phyloP scores from a whole-genome alignment of 2,329 filamentous ascomycete species.

The Botrytis medusae region DNA sequence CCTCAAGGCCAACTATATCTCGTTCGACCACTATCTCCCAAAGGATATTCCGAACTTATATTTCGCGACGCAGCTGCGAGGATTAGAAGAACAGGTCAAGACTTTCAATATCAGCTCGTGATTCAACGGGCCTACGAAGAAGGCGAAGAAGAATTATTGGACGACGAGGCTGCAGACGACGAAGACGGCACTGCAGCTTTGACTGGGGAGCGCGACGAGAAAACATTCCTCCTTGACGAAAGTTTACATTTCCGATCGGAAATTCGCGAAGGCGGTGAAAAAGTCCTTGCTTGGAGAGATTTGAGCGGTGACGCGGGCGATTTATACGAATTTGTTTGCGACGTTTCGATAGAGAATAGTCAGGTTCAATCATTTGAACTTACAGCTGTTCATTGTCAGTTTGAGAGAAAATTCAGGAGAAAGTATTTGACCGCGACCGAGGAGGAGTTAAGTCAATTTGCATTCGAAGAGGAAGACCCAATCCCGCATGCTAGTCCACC shows the following conservation, averaged over 20 bases:
- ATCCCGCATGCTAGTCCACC: conserved; percentile 62
- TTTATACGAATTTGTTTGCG: conserved; percentile 97
- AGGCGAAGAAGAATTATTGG: conserved; percentile 87
- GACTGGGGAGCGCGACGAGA: conserved; percentile 85
- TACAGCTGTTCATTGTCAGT: conserved; percentile 89
- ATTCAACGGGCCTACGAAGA: conserved; percentile 96
- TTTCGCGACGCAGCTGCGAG: conserved; percentile 95
- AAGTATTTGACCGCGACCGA: conserved; percentile 78
- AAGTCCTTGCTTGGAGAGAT: conserved; percentile 91
- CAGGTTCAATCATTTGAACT: conserved; percentile 80
- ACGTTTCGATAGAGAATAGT: conserved; percentile 64
- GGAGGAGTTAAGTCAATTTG: conserved; percentile 77
- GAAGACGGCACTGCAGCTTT: conserved; percentile 68
- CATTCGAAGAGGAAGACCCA: conserved; percentile 66
- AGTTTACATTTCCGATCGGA: conserved; percentile 84
- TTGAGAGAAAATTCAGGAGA: conserved; percentile 90
- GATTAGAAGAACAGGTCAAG: conserved; percentile 88
- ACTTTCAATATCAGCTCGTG: conserved; percentile 96
- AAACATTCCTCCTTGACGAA: conserved; percentile 94
- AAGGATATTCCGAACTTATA: conserved; percentile 97
- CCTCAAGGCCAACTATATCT: conserved; percentile 96
- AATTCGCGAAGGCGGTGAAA: conserved; percentile 74
- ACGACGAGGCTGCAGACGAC: conserved; percentile 86
- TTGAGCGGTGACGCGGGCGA: conserved; percentile 91
- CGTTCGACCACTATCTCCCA: conserved; percentile 89